These are phyloP conservation scores for Naganishia cerealis DNA, from an alignment of 1,284 basidiomycete genomes.

Conservation along the genomic window DNA sequence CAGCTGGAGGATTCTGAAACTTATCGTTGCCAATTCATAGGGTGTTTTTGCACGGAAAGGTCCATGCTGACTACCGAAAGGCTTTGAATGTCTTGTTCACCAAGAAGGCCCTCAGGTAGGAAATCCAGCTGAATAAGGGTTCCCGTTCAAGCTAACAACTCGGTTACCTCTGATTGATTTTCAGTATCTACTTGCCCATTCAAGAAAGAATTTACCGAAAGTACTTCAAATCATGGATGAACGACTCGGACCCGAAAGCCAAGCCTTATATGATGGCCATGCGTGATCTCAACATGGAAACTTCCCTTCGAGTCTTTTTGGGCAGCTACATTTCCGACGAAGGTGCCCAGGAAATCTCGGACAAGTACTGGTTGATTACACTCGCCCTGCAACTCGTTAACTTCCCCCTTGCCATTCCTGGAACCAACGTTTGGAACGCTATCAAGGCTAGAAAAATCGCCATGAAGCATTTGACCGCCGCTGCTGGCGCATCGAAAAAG, in stretches of 20 bases:
- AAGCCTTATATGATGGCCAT: slow-evolving; percentile 83
- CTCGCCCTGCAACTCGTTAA: slow-evolving; percentile 95
- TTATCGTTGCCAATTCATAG: slow-evolving; percentile 53
- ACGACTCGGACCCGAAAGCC: slow-evolving; percentile 58
- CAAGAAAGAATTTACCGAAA: slow-evolving; percentile 83
- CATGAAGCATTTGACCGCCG: slow-evolving; percentile 77
- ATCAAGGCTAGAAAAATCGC: slow-evolving; percentile 89
- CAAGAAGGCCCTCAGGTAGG: slow-evolving; percentile 81
- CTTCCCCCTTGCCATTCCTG: slow-evolving; percentile 92
- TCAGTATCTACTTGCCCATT: slow-evolving; percentile 79
- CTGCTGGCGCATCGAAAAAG: slow-evolving; percentile 76
- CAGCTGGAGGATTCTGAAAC: not conserved
- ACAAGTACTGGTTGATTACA: slow-evolving; percentile 96
- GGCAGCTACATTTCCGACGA: slow-evolving; percentile 82
- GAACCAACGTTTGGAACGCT: slow-evolving; percentile 94
- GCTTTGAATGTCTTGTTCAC: slow-evolving; percentile 91
- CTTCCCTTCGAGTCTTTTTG: slow-evolving; percentile 92
- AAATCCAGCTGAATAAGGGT: slow-evolving; percentile 37
- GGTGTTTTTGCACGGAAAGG: slow-evolving; percentile 95
- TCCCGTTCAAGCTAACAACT: not conserved
- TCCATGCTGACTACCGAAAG: slow-evolving; percentile 90
- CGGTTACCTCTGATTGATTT: not conserved
- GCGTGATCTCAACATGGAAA: slow-evolving; percentile 95
- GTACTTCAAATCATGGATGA: slow-evolving; percentile 72
- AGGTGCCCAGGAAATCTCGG: slow-evolving; percentile 76